Base-by-base conservation (phyloP, 106 monocot species). In the Dendrobium officinale region DNA sequence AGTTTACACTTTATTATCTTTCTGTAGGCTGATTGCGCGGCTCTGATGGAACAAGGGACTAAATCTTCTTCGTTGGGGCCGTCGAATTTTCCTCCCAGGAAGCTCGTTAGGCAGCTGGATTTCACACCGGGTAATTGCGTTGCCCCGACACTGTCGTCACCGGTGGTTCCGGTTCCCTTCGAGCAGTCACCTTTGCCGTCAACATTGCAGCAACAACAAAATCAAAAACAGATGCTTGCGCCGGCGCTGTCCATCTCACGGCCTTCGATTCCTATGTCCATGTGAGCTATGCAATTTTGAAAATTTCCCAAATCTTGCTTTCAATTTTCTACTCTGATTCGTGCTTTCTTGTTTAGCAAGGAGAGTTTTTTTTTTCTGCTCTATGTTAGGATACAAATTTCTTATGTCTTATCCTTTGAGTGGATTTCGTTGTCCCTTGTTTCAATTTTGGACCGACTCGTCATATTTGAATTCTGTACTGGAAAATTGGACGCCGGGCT, bases 101-200 rank as follows among this genome's bases (percentile, higher is more conserved):
- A 90, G 86, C 86, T 90, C n/a, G 82, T 84, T 0, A 73, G 90
- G 18, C 90, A 90, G 73, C 90, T 90, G 9, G 90, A 90, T 80
- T 90, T 90, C 85, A 86, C 88, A 42, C 77, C 90, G 3, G 77
- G 85, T n/a, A 58, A 80, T 42, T 80, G 45, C 45, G 75, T 51
- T 4, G 77, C 80, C n/a, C 82, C 79, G 20, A 59, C 79, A 19
- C 54, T 31, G 56, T 55, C 64, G 22, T 1, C 27, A 17, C 26
- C 1, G 49, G 42, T n/a, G 4, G 2, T 48, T 58, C 27, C 77
- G 29, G 75, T 68, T 8, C 70, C 68, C 54, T 59, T 20, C 17
- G 61, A 18, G 37, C 79, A 54, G 66, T 51, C 41, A 77, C 78
- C 26, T 13, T 75, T 31, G 80, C 77, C 73, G 48, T 7, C 58